Conservation (phyloP, 1,284 basidiomycete genomes). For the Taiwanofungus camphoratus region DNA sequence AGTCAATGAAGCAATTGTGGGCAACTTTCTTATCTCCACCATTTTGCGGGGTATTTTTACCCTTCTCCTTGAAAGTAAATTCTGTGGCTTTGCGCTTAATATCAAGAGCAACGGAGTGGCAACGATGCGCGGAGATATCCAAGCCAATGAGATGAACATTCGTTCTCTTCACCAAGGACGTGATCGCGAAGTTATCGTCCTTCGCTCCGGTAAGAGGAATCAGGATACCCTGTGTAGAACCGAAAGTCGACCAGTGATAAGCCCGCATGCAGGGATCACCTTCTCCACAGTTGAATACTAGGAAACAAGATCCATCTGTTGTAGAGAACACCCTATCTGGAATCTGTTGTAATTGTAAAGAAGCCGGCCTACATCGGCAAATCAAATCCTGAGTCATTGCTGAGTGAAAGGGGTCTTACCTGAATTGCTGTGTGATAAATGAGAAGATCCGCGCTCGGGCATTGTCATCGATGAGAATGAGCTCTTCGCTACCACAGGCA, state of each 20-base stretch:
- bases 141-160: constrained; percentile 39
- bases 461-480: constrained; percentile 40
- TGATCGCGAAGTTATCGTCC: constrained; percentile 28
- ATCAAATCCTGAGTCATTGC: background rate
- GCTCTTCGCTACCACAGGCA: constrained; percentile 41
- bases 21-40: constrained; percentile 19
- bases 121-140: constrained; percentile 25
- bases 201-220: constrained; percentile 28
- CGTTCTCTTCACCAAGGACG: constrained; percentile 38
- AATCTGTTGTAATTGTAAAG: constrained; percentile 30
- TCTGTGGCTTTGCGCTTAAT: constrained; percentile 51
- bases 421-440: constrained; percentile 42
- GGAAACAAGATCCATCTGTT: constrained; percentile 49
- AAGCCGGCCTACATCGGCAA: constrained; percentile 36
- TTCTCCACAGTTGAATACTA: constrained; percentile 28
- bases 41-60: constrained; percentile 15
- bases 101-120: constrained; percentile 39
- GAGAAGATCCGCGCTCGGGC: constrained; percentile 43
- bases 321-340: constrained; percentile 36
- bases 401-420: constrained; percentile 29
- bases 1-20: constrained; percentile 51
- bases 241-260: constrained; percentile 54
- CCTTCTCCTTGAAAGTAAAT: constrained; percentile 44
- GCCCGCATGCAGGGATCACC: constrained; percentile 26
- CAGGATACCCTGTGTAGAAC: constrained; percentile 39